Base-by-base conservation (phyloP, 2,329 filamentous ascomycete genomes). In the Ophiocordyceps camponoti-rufipedis region DNA sequence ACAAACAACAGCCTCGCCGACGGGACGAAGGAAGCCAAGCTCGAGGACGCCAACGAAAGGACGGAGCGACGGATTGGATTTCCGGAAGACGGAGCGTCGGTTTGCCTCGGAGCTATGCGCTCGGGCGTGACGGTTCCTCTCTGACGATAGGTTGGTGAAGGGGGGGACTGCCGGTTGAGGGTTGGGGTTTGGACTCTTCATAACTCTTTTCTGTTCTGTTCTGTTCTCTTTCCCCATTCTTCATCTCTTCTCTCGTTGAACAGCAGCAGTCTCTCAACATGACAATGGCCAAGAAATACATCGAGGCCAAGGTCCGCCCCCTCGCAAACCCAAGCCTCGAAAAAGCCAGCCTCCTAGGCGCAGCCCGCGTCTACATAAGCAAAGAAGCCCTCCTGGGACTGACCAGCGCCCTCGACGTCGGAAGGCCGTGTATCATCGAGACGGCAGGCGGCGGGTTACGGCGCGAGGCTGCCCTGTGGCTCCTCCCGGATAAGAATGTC, bases 401-500 rank as follows among this genome's bases (percentile, higher is more conserved):
- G 1, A 68, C 62, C 1, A 65, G 65, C 1, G 58, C 55, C 19
- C 55, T 67, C 10, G 66, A 71, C 40, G 64, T 60, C 32, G 67
- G 67, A 14, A 61, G 58, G 43, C 58, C 57, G 11, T 72, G 69
- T 49, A 53, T 62, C 13, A 54, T 71, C 10, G 65, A 67, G 45
- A 58, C 53, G 16, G 43, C 59, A 0, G 35, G 35, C 8, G 35
- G 35, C 3, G 35, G 33, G 44, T 43, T 52, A 31, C 55, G 56
- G 28, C 61, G 66, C 14, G 67, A 74, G 52, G 71, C 70, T 5
- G 64, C 68, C 29, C 61, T 72, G 1, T 74, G 70, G 64, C 64
- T 66, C 0, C 59, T 70, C 14, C 66, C 69, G 2, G 68, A 70
- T 41, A 72, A 80, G 57, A 78, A 79, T 54, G 66, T 85, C 52